phyloP scores from a whole-genome alignment of 2,329 filamentous ascomycete species.

The Cladosporium sp. region DNA sequence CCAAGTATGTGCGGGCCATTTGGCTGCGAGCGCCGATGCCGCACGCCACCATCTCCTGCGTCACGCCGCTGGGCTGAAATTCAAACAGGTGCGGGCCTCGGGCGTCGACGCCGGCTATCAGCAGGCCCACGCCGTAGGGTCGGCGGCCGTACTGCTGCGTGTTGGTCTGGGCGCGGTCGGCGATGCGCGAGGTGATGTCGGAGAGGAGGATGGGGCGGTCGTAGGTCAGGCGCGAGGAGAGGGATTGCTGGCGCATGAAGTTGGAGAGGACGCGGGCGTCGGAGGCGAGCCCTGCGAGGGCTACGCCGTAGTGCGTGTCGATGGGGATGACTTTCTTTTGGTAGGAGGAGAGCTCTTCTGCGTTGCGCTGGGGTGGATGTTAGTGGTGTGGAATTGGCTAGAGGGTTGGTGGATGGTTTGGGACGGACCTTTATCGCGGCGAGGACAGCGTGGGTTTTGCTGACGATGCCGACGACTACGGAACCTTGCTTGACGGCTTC shows the following conservation, averaged over 20 bases:
- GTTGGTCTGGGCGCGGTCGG: constrained; percentile 94
- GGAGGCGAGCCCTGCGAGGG: constrained; percentile 92
- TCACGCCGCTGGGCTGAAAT: constrained; percentile 94
- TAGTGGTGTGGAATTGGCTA: background rate
- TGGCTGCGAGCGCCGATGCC: constrained; percentile 94
- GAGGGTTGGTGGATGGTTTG: background rate
- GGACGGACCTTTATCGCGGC: constrained; percentile 89
- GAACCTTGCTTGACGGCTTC: constrained; percentile 99
- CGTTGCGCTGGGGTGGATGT: constrained; percentile 67
- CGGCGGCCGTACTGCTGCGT: constrained; percentile 96
- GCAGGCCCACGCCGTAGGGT: constrained; percentile 88
- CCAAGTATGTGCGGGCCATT: constrained; percentile 96
- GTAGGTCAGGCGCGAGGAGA: constrained; percentile 92
- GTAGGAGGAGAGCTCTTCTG: constrained; percentile 98
- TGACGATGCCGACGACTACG: constrained; percentile 92
- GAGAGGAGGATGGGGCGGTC: constrained; percentile 87
- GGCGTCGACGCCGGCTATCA: constrained; percentile 91
- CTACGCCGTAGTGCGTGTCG: constrained; percentile 91
- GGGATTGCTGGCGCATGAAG: constrained; percentile 99
- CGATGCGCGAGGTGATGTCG: constrained; percentile 85
- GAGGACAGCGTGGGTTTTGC: constrained; percentile 95
- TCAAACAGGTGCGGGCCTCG: constrained; percentile 94
- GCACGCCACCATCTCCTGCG: constrained; percentile 93
- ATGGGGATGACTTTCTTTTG: constrained; percentile 98
- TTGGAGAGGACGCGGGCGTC: constrained; percentile 98